Conservation (phyloP, 805 yeast species). For the Saccharomycopsis amapae region DNA sequence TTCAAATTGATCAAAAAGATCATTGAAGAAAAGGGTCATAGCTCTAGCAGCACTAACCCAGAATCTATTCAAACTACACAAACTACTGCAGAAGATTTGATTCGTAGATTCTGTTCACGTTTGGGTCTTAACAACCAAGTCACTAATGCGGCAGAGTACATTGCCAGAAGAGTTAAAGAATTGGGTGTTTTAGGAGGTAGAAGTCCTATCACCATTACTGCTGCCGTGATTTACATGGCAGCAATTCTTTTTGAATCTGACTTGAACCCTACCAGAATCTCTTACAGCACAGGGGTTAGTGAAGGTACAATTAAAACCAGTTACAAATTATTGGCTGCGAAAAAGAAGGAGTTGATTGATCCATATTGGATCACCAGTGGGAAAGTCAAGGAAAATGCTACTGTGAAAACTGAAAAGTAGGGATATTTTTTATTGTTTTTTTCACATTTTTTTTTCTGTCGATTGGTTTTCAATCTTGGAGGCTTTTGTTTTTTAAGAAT, state of each 20-base stretch:
- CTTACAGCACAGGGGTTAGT: constrained; percentile 91
- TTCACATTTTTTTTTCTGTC: no score
- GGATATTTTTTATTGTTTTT: no score
- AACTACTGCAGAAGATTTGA: constrained; percentile 88
- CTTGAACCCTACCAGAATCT: constrained; percentile 69
- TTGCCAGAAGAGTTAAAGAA: constrained; percentile 84
- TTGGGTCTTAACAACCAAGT: constrained; percentile 79
- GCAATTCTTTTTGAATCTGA: constrained; percentile 79
- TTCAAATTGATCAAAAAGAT: constrained; percentile 77
- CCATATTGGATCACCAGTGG: constrained; percentile 50
- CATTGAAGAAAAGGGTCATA: constrained; percentile 34
- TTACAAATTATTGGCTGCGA: constrained; percentile 74
- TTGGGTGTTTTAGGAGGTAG: constrained; percentile 93
- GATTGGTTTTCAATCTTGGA: no score
- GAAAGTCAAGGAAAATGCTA: no score
- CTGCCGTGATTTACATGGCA: constrained; percentile 93
- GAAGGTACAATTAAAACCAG: constrained; percentile 96
- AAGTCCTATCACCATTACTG: constrained; percentile 95
- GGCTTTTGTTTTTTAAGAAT: no score
- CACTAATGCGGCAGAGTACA: constrained; percentile 87
- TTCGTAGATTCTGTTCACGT: constrained; percentile 93
- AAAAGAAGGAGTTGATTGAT: constrained; percentile 32
- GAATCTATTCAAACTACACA: constrained; percentile 62
- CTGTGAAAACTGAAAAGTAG: no score
- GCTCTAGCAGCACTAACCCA: constrained; percentile 29